A percentile compares a stretch with the other conserved stretches of the same genome.
Evolutionary conservation across 2,329 filamentous ascomycete species (phyloP).

Genomic region (Aspergillus pseudonomiae): DNA sequence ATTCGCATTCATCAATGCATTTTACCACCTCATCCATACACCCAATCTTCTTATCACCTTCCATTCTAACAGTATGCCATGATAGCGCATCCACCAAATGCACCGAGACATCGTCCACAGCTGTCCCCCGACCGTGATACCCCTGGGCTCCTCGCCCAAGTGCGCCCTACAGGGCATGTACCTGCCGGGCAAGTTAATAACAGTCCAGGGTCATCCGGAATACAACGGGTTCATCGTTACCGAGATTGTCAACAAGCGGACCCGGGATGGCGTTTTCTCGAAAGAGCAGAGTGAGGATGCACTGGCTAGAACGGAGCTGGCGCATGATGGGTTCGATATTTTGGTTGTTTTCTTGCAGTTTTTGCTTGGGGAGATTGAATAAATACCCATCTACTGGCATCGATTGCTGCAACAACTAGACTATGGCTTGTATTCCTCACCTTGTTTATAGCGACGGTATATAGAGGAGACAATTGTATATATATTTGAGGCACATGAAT

Average conservation of each 20-base stretch:
- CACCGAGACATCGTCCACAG: slow-evolving; percentile 75
- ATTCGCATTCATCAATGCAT: neutral
- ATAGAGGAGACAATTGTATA: neutral
- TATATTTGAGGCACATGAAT: neutral
- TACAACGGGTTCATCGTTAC: slow-evolving; percentile 72
- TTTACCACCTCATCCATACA: neutral
- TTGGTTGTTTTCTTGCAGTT: slow-evolving; percentile 77
- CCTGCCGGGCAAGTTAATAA: slow-evolving; percentile 65
- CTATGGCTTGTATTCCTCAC: neutral
- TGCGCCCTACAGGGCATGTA: slow-evolving; percentile 85
- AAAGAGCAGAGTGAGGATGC: slow-evolving; percentile 71
- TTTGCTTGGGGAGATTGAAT: slow-evolving; percentile 55
- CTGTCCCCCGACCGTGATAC: slow-evolving; percentile 63
- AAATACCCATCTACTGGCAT: neutral
- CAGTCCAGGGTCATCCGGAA: slow-evolving; percentile 86
- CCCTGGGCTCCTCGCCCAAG: slow-evolving; percentile 65
- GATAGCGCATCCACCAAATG: slow-evolving; percentile 73
- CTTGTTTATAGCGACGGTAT: neutral
- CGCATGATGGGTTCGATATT: slow-evolving; percentile 80
- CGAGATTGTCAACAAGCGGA: slow-evolving; percentile 67
- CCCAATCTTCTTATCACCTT: neutral
- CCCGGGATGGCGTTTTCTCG: slow-evolving; percentile 68
- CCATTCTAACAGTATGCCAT: neutral
- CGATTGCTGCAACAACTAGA: neutral
- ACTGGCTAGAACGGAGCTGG: slow-evolving; percentile 64